Base-by-base conservation (phyloP, 2,329 filamentous ascomycete genomes). In the Leptographium radiaticola region DNA sequence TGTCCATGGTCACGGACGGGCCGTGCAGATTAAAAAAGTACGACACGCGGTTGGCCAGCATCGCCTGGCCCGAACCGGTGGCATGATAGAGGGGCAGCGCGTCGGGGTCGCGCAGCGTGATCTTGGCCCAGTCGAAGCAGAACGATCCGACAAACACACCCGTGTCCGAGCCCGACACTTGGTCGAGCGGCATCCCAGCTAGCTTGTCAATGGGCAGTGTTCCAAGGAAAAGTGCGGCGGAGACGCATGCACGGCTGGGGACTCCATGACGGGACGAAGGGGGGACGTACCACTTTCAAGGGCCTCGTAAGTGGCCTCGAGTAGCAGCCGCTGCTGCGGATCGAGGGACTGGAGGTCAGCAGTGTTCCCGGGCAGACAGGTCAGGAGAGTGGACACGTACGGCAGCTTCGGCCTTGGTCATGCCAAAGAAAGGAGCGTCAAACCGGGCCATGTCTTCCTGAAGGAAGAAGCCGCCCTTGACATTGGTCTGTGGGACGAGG, bases 11-110 rank as follows among this genome's bases (percentile, higher is more conserved):
- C 49, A 75, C 56, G 46, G 68, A 69, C 0, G 71, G 66, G 0
- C 72, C 71, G n/a, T 61, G 61, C 38, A 73, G 60, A 55, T 74
- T 66, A 47, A 69, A 71, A 51, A 66, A 68, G 55, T 70, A 70
- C 0, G 67, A 71, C 1, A 74, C 57, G 7, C 71, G 64, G 55
- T 72, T 73, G 0, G 69, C 64, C 20, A 68, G 52, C 50, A 72
- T 68, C 8, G 64, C 62, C 30, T 64, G 59, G 1, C 62, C 61
- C 1, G 59, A 65, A 49, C 70, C 70, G 0, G 68, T 69, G 9
- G 65, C 63, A 36, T 63, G 56, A 56, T 70, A 69, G 47, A 63
- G 63, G 54, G 43, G 61, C 16, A 15, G 54, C 33, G 43, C 62
- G 51, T 42, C 61, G n/a, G 60, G 58, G 18, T 66, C 61, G 31